Evolutionary conservation across 139 green algal genomes (phyloP).

Genomic region (Chlamydomonas sp.): DNA sequence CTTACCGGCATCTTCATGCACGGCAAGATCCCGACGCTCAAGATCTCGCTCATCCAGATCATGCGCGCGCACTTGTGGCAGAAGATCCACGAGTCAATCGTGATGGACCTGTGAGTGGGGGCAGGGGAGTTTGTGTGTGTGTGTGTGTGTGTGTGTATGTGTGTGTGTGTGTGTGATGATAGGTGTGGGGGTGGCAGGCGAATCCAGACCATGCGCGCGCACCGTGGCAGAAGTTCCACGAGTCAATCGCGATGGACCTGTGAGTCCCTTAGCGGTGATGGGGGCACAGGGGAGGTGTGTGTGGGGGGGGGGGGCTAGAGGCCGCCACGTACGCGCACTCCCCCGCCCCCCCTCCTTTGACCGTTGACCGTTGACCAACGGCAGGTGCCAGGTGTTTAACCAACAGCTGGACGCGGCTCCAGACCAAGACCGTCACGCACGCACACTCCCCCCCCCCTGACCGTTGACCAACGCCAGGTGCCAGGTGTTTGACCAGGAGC

Average conservation of each 20-base stretch:
- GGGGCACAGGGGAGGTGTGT: neutral
- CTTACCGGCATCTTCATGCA: conserved; percentile 99
- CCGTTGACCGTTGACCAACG: neutral
- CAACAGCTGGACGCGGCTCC: too few species aligned
- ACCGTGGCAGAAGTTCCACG: conserved; percentile 99
- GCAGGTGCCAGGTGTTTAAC: conserved; percentile 21
- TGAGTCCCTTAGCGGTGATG: conserved; percentile 38
- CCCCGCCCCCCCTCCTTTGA: neutral
- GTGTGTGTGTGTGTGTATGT: too few species aligned
- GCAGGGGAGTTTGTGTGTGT: too few species aligned
- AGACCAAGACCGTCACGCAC: too few species aligned
- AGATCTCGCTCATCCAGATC: conserved; percentile 99
- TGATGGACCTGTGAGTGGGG: conserved; percentile 63
- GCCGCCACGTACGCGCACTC: too few species aligned
- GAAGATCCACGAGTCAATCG: conserved; percentile 98
- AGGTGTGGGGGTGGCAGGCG: too few species aligned
- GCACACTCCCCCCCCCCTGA: neutral
- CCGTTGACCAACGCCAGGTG: too few species aligned
- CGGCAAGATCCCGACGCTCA: conserved; percentile 99
- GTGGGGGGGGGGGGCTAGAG: neutral
- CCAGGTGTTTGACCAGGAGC: conserved; percentile 55
- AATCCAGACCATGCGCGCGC: conserved; percentile 99
- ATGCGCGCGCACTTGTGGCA: conserved; percentile 99
- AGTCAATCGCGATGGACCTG: conserved; percentile 80
- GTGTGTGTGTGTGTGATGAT: too few species aligned